phyloP scores from a whole-genome alignment of 2,329 filamentous ascomycete species.

The Hirsutella minnesotensis region DNA sequence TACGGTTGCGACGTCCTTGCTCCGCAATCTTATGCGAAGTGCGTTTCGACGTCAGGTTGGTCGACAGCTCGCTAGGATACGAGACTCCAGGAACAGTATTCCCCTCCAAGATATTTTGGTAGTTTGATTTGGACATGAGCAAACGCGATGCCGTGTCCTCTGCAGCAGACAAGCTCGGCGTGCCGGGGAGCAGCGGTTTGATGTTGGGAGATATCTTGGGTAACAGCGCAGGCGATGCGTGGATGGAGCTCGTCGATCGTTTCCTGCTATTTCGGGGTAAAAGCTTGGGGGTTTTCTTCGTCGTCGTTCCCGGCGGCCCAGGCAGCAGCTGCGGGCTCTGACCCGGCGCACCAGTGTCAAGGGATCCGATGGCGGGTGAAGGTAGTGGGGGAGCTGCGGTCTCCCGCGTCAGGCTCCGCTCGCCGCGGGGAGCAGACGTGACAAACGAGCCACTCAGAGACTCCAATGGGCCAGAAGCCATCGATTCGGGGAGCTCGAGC shows the following conservation, averaged over 20 bases:
- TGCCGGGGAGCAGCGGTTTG: constrained; percentile 70
- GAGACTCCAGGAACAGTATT: constrained; percentile 81
- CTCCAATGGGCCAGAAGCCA: constrained; percentile 17
- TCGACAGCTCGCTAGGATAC: constrained; percentile 83
- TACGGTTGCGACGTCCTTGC: constrained; percentile 87
- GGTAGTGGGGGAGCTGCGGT: constrained; percentile 35
- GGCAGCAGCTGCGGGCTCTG: constrained; percentile 53
- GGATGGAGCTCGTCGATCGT: constrained; percentile 59
- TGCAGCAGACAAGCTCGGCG: constrained; percentile 36
- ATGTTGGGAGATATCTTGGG: constrained; percentile 91
- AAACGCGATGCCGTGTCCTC: constrained; percentile 59
- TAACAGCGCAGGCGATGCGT: constrained; percentile 75
- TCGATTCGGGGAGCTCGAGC: constrained; percentile 63
- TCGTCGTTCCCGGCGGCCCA: constrained; percentile 32
- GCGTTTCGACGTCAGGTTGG: constrained; percentile 88
- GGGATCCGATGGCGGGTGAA: constrained; percentile 34
- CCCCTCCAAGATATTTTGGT: constrained; percentile 92
- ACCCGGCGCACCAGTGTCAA: constrained; percentile 38
- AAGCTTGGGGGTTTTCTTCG: constrained; percentile 42
- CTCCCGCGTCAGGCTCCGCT: constrained; percentile 32
- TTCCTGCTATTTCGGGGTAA: constrained; percentile 53
- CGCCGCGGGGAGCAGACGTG: constrained; percentile 22
- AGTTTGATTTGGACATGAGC: constrained; percentile 90
- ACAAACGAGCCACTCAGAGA: constrained; percentile 31
- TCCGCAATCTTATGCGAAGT: constrained; percentile 98